Evolutionary conservation across 306 rosid genomes (phyloP).

Genomic region (Fragaria nilgerrensis): DNA sequence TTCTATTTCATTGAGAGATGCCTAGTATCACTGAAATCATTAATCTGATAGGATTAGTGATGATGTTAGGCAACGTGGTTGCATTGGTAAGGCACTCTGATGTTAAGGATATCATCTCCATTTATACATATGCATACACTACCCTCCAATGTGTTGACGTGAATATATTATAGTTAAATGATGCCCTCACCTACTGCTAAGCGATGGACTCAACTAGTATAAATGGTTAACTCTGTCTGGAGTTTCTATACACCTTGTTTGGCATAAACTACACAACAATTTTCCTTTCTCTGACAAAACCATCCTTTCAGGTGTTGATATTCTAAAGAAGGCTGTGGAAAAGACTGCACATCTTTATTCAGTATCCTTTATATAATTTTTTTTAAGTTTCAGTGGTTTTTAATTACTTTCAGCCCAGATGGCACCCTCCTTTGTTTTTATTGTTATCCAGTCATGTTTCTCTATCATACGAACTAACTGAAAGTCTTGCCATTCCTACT

Average conservation of each 20-base stretch:
- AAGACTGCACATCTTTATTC: constrained; percentile 90
- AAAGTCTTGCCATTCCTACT: not conserved
- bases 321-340: constrained; percentile 85
- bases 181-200: not conserved
- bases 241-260: not conserved
- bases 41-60: not conserved
- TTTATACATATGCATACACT: not conserved
- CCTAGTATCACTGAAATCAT: not conserved
- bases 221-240: not conserved
- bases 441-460: not conserved
- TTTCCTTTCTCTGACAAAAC: constrained; percentile 16
- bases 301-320: constrained; percentile 72
- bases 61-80: not conserved
- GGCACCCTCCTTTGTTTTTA: constrained; percentile 1
- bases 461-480: not conserved
- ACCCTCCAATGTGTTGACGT: not conserved
- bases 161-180: not conserved
- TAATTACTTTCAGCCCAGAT: not conserved
- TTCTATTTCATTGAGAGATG: not conserved
- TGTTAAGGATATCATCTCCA: not conserved
- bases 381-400: not conserved
- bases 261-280: not conserved
- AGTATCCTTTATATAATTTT: constrained; percentile 60
- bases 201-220: not conserved
- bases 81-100: not conserved